Evolutionary conservation across 2,329 filamentous ascomycete genomes (phyloP).

Genomic region (Aspergillus sp.): DNA sequence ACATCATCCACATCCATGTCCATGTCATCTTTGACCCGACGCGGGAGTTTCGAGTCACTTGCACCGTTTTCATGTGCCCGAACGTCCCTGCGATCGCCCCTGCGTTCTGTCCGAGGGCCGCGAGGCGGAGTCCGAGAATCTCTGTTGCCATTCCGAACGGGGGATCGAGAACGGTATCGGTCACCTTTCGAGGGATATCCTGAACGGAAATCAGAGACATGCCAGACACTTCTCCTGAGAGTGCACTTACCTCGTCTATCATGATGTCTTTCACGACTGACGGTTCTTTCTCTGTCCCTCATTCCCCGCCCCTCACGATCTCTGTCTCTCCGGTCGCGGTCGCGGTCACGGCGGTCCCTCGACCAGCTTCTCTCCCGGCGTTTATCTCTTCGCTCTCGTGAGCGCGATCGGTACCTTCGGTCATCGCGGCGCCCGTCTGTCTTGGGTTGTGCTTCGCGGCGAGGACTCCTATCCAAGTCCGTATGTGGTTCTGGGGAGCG

Average conservation of each 20-base stretch:
- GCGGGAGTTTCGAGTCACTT: constrained; percentile 16
- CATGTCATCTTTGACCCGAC: constrained; percentile 32
- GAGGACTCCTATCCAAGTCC: constrained; percentile 35
- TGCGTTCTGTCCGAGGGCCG: constrained; percentile 30
- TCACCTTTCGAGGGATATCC: constrained; percentile 30
- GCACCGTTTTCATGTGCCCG: constrained; percentile 24
- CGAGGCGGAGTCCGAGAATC: constrained; percentile 38
- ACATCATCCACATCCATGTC: constrained; percentile 45
- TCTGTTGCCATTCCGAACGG: constrained; percentile 34
- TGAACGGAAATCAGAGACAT: constrained; percentile 8
- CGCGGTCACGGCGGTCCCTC: constrained; percentile 36
- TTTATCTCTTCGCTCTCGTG: constrained; percentile 38
- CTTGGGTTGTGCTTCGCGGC: constrained; percentile 34
- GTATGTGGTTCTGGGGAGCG: constrained; percentile 26
- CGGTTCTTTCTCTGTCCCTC: constrained; percentile 39
- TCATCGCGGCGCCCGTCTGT: constrained; percentile 41
- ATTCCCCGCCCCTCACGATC: constrained; percentile 36
- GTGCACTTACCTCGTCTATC: constrained; percentile 37
- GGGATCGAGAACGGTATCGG: constrained; percentile 36
- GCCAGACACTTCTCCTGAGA: too few species aligned
- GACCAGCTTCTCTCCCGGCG: constrained; percentile 45
- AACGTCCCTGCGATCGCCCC: constrained; percentile 28
- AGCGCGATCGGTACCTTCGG: constrained; percentile 38
- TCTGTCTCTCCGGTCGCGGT: constrained; percentile 30
- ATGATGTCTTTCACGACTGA: constrained; percentile 37